Percentiles rank a stretch among this genome's conserved stretches.
Evolutionary conservation across 441 rosid genomes (phyloP).

Genomic region (Brassica hybrid): DNA sequence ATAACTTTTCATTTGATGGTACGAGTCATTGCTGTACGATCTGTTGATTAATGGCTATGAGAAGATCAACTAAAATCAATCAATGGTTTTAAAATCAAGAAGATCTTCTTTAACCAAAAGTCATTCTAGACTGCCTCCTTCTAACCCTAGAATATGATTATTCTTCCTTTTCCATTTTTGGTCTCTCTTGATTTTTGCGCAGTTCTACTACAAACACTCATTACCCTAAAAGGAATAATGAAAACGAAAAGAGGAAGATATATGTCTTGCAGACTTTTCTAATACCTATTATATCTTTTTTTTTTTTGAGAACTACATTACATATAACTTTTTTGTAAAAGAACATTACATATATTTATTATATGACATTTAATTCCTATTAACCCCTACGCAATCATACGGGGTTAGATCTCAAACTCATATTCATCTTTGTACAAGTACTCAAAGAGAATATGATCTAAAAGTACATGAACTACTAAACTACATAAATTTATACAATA

Average conservation of each 20-base stretch:
- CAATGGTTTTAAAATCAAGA: conserved; percentile 32
- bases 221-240: conserved; percentile 39
- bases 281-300: conserved; percentile 5
- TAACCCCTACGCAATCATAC: conserved; percentile 26
- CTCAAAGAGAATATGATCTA: conserved; percentile 1
- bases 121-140: conserved; percentile 31
- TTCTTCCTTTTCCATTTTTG: conserved; percentile 30
- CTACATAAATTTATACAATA: background rate
- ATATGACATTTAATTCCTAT: conserved; percentile 11
- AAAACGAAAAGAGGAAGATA: conserved; percentile 24
- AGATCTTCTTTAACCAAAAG: conserved; percentile 46
- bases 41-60: conserved; percentile 38
- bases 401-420: conserved; percentile 17
- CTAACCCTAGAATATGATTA: conserved; percentile 35
- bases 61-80: conserved; percentile 39
- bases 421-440: conserved; percentile 5
- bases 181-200: conserved; percentile 30
- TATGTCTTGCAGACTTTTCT: conserved; percentile 15
- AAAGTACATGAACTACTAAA: background rate
- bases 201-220: conserved; percentile 42
- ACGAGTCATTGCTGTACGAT: conserved; percentile 34
- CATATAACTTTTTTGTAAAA: background rate
- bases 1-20: conserved; percentile 40
- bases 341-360: background rate
- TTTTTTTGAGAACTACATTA: background rate